Conservation (phyloP, 164 flowering plant genomes). For the Chimonanthus praecox region DNA sequence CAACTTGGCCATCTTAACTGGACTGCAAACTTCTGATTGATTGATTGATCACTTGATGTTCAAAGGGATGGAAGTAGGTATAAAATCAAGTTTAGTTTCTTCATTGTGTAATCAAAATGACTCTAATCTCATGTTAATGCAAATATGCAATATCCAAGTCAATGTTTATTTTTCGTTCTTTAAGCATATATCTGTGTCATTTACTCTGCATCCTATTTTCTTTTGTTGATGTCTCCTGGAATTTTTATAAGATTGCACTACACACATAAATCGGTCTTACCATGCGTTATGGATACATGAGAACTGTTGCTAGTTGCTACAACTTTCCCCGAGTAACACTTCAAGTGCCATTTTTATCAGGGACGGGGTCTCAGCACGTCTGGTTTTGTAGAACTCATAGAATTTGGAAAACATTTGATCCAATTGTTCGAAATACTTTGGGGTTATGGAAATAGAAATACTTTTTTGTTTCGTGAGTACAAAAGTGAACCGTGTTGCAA, state of each 20-base stretch:
- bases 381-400: too few relatives aligned
- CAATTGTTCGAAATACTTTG: too few relatives aligned
- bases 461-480: too few relatives aligned
- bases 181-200: not conserved
- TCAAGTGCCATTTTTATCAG: too few relatives aligned
- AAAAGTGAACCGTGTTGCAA: too few relatives aligned
- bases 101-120: not conserved
- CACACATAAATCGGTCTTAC: not conserved
- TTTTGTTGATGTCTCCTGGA: not conserved
- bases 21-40: slow-evolving; percentile 57
- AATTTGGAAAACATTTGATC: too few relatives aligned
- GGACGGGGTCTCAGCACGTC: too few relatives aligned
- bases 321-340: not conserved
- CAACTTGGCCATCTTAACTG: slow-evolving; percentile 78
- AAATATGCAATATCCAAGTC: not conserved
- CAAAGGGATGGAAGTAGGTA: slow-evolving; percentile 3
- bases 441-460: too few relatives aligned
- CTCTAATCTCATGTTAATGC: slow-evolving; percentile 1
- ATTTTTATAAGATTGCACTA: not conserved
- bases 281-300: not conserved
- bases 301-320: not conserved
- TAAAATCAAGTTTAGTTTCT: not conserved
- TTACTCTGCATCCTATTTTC: not conserved
- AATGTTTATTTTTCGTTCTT: not conserved
- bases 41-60: not conserved